These are phyloP conservation scores for Ophiosphaerella korrae DNA, from an alignment of 2,329 filamentous ascomycete genomes.

Conservation along the genomic window DNA sequence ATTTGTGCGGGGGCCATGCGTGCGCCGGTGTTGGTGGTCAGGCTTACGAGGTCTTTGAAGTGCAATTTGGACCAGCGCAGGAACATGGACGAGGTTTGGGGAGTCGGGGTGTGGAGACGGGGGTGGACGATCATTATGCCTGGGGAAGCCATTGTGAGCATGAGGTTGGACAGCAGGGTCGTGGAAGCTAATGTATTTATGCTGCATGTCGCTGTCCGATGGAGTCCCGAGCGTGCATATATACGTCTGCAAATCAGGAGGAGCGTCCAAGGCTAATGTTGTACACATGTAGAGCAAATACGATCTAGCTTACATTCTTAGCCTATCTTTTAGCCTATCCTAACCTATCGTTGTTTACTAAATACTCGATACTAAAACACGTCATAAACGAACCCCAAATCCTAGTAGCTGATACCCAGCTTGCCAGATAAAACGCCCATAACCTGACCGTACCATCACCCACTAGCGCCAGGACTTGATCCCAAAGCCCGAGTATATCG, in stretches of 20 bases:
- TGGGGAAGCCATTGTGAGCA: not conserved
- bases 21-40: not conserved
- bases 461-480: no score
- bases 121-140: conserved; percentile 23
- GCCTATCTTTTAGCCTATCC: no score
- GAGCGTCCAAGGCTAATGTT: no score
- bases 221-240: not conserved
- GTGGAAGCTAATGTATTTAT: no score
- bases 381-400: no score
- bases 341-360: no score
- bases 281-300: no score
- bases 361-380: no score
- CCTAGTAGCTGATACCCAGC: no score
- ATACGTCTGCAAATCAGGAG: not conserved
- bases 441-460: no score
- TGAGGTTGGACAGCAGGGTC: not conserved
- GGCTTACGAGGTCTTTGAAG: conserved; percentile 21
- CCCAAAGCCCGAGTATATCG: not conserved
- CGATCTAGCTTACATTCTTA: no score
- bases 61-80: conserved; percentile 28
- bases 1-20: conserved; percentile 4
- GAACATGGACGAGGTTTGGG: conserved; percentile 7
- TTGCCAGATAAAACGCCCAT: no score
- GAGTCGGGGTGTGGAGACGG: conserved; percentile 6
- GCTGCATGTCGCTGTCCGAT: not conserved